Percentiles rank a stretch among this genome's conserved stretches.
Evolutionary conservation across 1,284 basidiomycete genomes (phyloP).

Genomic region (Trametes hirsuta): DNA sequence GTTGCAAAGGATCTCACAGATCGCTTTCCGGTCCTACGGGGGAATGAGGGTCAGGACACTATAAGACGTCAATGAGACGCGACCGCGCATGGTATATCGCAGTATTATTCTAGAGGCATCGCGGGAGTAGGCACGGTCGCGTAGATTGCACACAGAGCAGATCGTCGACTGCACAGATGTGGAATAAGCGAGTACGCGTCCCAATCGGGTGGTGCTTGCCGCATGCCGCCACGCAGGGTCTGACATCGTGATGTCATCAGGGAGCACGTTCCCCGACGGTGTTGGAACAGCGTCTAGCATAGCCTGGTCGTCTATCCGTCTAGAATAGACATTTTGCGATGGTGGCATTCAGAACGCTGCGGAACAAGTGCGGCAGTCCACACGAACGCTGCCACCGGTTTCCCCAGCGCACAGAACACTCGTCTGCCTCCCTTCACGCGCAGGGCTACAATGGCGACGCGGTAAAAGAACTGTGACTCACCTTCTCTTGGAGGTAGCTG

Average conservation of each 20-base stretch:
- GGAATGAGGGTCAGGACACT: neutral
- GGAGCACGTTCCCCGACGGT: neutral
- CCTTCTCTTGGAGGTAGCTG: slow-evolving; percentile 93
- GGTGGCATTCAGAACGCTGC: neutral
- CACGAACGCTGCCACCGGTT: too few relatives aligned
- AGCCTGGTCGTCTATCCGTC: neutral
- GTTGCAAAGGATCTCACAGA: slow-evolving; percentile 91
- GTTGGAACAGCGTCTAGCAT: neutral
- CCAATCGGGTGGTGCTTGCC: neutral
- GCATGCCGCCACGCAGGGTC: neutral
- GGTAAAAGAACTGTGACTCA: slow-evolving; percentile 37
- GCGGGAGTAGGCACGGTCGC: too few relatives aligned
- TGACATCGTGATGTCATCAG: slow-evolving; percentile 18
- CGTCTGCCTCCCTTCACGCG: neutral
- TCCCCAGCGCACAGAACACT: too few relatives aligned
- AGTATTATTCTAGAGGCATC: too few relatives aligned
- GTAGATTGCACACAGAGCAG: neutral
- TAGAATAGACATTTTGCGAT: neutral
- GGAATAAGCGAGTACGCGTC: slow-evolving; percentile 4
- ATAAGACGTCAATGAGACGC: too few relatives aligned
- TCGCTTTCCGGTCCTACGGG: slow-evolving; percentile 83
- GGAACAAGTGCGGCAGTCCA: neutral
- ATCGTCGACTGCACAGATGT: slow-evolving; percentile 2
- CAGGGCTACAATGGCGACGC: neutral
- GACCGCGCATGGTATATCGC: too few relatives aligned